Evolutionary conservation across 768 basidiomycete species (phyloP).

Genomic region (Pleurotus salmoneostramineus): DNA sequence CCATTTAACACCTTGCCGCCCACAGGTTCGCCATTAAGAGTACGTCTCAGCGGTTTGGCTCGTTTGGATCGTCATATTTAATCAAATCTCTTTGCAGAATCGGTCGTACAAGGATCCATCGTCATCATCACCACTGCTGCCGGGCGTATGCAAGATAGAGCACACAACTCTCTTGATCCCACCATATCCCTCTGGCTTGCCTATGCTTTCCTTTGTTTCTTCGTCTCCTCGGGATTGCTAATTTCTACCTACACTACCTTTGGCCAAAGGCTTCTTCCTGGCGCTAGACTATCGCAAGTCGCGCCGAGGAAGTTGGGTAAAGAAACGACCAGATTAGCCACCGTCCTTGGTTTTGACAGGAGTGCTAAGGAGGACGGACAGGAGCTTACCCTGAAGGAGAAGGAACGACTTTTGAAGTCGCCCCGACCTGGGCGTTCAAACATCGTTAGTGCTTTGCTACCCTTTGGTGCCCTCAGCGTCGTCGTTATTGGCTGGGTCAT

Average conservation of each 20-base stretch:
- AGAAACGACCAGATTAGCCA: slow-evolving; percentile 25
- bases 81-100: slow-evolving; percentile 21
- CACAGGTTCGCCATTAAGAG: slow-evolving; percentile 36
- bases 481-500: slow-evolving; percentile 36
- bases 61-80: not conserved
- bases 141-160: slow-evolving; percentile 34
- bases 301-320: slow-evolving; percentile 21
- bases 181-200: slow-evolving; percentile 34
- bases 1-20: not conserved
- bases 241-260: slow-evolving; percentile 16
- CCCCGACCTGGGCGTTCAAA: slow-evolving; percentile 9
- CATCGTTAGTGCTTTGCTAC: slow-evolving; percentile 16
- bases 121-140: slow-evolving; percentile 39
- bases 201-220: slow-evolving; percentile 32
- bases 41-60: slow-evolving; percentile 10
- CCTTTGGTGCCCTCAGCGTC: slow-evolving; percentile 18
- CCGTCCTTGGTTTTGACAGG: slow-evolving; percentile 7
- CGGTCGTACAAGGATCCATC: slow-evolving; percentile 36
- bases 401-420: slow-evolving; percentile 27
- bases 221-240: slow-evolving; percentile 27
- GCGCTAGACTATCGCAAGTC: slow-evolving; percentile 33
- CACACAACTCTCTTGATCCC: slow-evolving; percentile 29
- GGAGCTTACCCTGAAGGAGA: slow-evolving; percentile 15
- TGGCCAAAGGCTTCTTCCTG: slow-evolving; percentile 25
- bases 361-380: slow-evolving; percentile 4